Conservation (phyloP, 2,329 filamentous ascomycete species). For the Hypoxylon sp. region DNA sequence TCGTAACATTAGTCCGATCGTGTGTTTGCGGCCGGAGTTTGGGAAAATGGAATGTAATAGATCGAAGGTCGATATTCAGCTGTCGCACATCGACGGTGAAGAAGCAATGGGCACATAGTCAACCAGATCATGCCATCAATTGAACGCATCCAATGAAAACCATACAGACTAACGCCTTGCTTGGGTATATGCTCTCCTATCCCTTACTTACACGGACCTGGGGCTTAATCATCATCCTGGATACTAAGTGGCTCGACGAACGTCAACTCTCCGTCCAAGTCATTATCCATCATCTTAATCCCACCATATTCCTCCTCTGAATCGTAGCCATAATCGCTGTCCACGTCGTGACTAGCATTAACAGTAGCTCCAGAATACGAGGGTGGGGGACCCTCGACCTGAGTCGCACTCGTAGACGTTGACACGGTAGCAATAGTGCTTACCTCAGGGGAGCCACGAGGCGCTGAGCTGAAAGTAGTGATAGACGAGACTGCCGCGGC, state of each 20-base stretch:
- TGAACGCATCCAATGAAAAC: background rate
- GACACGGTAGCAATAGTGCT: background rate
- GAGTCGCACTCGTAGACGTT: constrained; percentile 17
- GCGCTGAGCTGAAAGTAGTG: constrained; percentile 13
- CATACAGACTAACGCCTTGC: background rate
- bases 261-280: constrained; percentile 53
- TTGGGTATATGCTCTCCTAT: constrained; percentile 26
- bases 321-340: constrained; percentile 44
- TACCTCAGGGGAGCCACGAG: background rate
- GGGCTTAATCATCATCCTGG: constrained; percentile 33
- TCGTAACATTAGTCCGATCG: background rate
- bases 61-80: background rate
- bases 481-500: background rate
- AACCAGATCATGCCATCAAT: background rate
- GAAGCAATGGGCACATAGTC: background rate
- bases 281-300: constrained; percentile 59
- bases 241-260: constrained; percentile 50
- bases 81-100: background rate
- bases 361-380: constrained; percentile 5
- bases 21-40: background rate
- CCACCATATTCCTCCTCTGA: constrained; percentile 54
- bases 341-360: background rate
- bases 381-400: constrained; percentile 23
- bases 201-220: background rate
- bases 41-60: background rate